Evolutionary conservation across 192 early-diverging fungal species (phyloP).

Genomic region (Phlyctochytrium planicorne): DNA sequence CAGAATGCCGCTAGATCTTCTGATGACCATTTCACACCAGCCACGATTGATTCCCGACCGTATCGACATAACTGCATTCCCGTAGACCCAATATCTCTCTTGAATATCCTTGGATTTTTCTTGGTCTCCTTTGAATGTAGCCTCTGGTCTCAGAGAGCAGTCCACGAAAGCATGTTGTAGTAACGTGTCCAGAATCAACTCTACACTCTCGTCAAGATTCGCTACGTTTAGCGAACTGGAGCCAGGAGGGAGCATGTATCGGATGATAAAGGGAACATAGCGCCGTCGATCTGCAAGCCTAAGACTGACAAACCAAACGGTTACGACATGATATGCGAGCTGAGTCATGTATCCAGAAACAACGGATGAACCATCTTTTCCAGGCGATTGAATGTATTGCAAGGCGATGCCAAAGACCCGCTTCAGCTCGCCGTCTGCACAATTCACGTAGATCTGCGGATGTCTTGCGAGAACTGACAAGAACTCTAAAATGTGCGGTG

Average conservation of each 20-base stretch:
- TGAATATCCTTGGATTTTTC: constrained; percentile 31
- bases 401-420: constrained; percentile 89
- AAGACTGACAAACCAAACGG: constrained; percentile 84
- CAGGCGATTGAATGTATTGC: constrained; percentile 68
- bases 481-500: constrained; percentile 89
- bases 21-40: constrained; percentile 80
- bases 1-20: constrained; percentile 76
- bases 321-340: constrained; percentile 92
- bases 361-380: neutral
- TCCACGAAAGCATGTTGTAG: constrained; percentile 80
- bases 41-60: constrained; percentile 61
- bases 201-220: constrained; percentile 80
- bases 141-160: constrained; percentile 58
- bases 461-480: constrained; percentile 81
- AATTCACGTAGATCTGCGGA: constrained; percentile 75
- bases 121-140: constrained; percentile 3
- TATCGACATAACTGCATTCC: constrained; percentile 81
- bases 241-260: constrained; percentile 30
- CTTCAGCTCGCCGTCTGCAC: constrained; percentile 77
- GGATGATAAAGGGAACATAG: constrained; percentile 79
- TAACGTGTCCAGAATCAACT: constrained; percentile 93
- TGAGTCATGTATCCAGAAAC: constrained; percentile 65
- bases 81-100: constrained; percentile 79
- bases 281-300: constrained; percentile 70
- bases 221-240: constrained; percentile 4